A percentile compares a stretch with the other conserved stretches of the same genome.
phyloP scores from a whole-genome alignment of 192 early-diverging fungal species.

The Spinellus fusiger region DNA sequence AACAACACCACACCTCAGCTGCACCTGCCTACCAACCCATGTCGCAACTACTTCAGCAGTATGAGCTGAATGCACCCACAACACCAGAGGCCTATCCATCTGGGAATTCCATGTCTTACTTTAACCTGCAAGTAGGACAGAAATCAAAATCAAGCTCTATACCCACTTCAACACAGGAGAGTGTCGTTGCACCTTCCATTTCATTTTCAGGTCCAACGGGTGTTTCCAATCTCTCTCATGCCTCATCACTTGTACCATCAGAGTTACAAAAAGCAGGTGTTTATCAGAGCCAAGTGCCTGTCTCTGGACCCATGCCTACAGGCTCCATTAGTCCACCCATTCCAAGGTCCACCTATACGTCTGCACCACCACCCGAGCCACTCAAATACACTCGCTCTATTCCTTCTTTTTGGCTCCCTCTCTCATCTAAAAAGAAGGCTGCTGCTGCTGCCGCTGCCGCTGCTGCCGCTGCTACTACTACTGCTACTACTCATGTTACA shows the following conservation, averaged over 20 bases:
- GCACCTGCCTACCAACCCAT: background rate
- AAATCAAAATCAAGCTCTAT: background rate
- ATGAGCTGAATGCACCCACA: background rate
- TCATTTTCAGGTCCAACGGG: background rate
- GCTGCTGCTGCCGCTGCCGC: background rate
- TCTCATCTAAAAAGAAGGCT: background rate
- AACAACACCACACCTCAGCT: background rate
- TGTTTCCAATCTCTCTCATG: background rate
- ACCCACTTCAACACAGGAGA: background rate
- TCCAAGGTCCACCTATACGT: background rate
- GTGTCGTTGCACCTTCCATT: background rate
- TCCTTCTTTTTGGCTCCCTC: background rate
- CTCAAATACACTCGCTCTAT: background rate
- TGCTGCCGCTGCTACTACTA: background rate
- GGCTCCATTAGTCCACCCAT: background rate
- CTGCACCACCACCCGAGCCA: background rate
- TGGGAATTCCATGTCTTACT: background rate
- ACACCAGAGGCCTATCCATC: background rate
- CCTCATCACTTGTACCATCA: no score
- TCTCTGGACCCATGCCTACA: background rate
- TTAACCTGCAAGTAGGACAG: background rate
- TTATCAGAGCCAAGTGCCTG: no score
- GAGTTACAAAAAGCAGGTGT: no score
- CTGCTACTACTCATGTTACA: no score
- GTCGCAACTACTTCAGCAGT: background rate